These are phyloP conservation scores for Wickerhamomyces rabaulensis DNA, from an alignment of 805 yeast genomes.

Conservation along the genomic window DNA sequence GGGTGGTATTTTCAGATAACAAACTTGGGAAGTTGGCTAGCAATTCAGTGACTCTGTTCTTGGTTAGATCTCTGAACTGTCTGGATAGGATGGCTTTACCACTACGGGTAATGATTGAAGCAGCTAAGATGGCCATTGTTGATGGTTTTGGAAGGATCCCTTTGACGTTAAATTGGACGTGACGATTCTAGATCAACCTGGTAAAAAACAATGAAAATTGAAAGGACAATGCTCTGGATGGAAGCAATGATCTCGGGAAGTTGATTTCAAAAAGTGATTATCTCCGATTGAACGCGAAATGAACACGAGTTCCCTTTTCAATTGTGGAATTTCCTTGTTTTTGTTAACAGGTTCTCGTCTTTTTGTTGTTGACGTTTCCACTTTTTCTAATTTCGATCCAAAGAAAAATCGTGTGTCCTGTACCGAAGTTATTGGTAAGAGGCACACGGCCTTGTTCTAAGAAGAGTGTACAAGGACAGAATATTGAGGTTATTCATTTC, in stretches of 20 bases:
- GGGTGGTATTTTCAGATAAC: conserved; percentile 61
- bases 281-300: neutral
- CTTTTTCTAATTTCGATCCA: conserved; percentile 4
- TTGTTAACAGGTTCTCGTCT: neutral
- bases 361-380: conserved; percentile 18
- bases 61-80: conserved; percentile 80
- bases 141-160: neutral
- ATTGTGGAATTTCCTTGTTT: neutral
- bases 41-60: conserved; percentile 80
- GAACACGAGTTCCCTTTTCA: neutral
- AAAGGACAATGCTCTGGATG: neutral
- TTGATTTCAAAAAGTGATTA: neutral
- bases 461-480: too few species aligned
- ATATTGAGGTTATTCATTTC: neutral
- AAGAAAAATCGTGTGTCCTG: conserved; percentile 4
- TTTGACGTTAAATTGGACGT: neutral
- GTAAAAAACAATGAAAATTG: neutral
- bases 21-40: conserved; percentile 82
- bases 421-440: conserved; percentile 1
- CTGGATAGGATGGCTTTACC: conserved; percentile 92
- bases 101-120: conserved; percentile 87
- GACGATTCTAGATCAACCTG: neutral
- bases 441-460: conserved; percentile 1
- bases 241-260: neutral
- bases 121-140: conserved; percentile 76